Conservation (phyloP, 805 yeast genomes). For the Sporopachydermia quercuum region DNA sequence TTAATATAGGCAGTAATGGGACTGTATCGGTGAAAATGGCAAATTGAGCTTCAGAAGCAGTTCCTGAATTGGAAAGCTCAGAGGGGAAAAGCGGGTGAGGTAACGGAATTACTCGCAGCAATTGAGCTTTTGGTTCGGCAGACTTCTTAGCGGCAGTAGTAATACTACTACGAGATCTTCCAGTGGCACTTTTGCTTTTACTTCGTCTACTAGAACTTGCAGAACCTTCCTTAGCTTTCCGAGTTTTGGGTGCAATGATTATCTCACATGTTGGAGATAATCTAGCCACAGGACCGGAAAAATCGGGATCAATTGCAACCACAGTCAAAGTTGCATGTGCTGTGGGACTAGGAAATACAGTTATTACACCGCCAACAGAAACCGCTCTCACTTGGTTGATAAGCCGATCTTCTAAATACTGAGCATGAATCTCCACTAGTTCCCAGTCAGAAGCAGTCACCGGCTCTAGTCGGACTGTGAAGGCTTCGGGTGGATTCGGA, state of each 20-base stretch:
- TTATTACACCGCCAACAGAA: conserved; percentile 37
- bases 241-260: conserved; percentile 56
- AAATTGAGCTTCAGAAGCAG: conserved; percentile 14
- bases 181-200: conserved; percentile 10
- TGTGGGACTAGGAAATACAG: conserved; percentile 57
- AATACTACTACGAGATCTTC: conserved; percentile 1
- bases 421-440: conserved; percentile 69
- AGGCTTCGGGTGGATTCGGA: conserved; percentile 33
- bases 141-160: no score
- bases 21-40: conserved; percentile 32
- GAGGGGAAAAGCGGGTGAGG: conserved; percentile 36
- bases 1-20: conserved; percentile 22
- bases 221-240: conserved; percentile 13
- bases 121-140: conserved; percentile 19
- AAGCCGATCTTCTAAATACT: conserved; percentile 55
- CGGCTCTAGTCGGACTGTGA: conserved; percentile 66
- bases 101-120: conserved; percentile 39
- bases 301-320: conserved; percentile 27
- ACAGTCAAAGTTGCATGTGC: conserved; percentile 44
- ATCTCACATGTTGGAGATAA: conserved; percentile 53
- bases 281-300: conserved; percentile 22
- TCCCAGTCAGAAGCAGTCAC: conserved; percentile 77
- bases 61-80: no score
- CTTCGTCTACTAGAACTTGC: conserved; percentile 14
- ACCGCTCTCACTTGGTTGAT: conserved; percentile 74